Evolutionary conservation across 495 filamentous ascomycete genomes (phyloP).

Genomic region (Aspergillus conjunctus): DNA sequence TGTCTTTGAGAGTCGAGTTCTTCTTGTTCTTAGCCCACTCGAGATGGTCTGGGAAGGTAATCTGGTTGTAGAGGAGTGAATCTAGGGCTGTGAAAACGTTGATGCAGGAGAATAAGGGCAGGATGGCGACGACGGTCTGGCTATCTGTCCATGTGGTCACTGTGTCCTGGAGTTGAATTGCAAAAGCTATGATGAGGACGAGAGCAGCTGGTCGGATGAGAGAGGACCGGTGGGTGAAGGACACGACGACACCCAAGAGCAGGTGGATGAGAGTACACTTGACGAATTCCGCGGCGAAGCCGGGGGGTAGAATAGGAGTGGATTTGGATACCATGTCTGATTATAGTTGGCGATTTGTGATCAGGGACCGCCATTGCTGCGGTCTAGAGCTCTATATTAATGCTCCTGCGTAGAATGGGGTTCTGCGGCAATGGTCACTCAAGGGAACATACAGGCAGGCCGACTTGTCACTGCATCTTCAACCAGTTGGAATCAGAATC

Average conservation of each 20-base stretch:
- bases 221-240: background rate
- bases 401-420: no score
- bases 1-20: background rate
- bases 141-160: background rate
- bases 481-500: no score
- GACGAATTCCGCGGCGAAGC: background rate
- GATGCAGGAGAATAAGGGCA: slow-evolving; percentile 1
- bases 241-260: background rate
- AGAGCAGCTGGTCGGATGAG: background rate
- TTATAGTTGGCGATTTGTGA: no score
- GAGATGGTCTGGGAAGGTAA: background rate
- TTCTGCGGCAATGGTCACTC: no score
- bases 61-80: background rate
- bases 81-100: slow-evolving; percentile 2
- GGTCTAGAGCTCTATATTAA: no score
- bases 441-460: no score
- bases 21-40: background rate
- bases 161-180: slow-evolving; percentile 6
- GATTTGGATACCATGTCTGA: background rate
- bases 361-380: no score
- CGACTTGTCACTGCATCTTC: no score
- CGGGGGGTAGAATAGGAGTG: background rate
- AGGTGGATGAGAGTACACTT: background rate
- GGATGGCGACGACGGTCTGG: background rate
- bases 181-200: background rate